These are phyloP conservation scores for Xylaria intraflava DNA, from an alignment of 495 filamentous ascomycete genomes.

Conservation along the genomic window DNA sequence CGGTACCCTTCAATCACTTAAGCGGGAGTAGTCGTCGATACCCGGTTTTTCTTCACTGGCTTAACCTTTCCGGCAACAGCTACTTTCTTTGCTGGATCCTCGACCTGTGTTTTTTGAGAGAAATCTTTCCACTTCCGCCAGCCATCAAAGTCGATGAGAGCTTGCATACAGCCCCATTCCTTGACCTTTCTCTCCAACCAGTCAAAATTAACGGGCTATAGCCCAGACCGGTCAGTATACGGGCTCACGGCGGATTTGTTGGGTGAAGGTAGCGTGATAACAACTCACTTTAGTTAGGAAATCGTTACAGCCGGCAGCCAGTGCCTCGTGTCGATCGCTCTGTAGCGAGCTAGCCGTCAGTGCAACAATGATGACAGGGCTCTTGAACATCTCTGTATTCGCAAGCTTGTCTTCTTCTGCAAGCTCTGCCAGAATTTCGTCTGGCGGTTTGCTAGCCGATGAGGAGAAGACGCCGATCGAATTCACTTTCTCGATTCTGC, in stretches of 20 bases:
- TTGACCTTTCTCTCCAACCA: constrained; percentile 97
- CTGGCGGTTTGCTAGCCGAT: constrained; percentile 34
- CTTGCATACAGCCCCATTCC: constrained; percentile 99
- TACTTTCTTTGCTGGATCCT: constrained; percentile 28
- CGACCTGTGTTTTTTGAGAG: constrained; percentile 34
- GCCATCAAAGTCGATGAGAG: constrained; percentile 95
- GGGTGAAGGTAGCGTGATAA: neutral
- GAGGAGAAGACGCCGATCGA: constrained; percentile 77
- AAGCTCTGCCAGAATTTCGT: constrained; percentile 29
- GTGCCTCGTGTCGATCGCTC: constrained; percentile 87
- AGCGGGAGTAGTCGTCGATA: constrained; percentile 25
- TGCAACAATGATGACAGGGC: constrained; percentile 94
- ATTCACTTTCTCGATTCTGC: constrained; percentile 81
- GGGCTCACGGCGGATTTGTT: neutral
- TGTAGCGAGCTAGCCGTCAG: constrained; percentile 90
- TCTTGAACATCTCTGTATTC: constrained; percentile 74
- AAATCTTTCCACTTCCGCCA: constrained; percentile 97
- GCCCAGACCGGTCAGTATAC: neutral
- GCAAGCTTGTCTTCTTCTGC: constrained; percentile 62
- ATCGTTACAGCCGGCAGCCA: constrained; percentile 96
- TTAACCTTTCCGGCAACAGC: constrained; percentile 24
- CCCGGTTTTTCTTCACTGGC: constrained; percentile 32
- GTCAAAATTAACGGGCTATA: constrained; percentile 91
- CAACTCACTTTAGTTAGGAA: constrained; percentile 87
- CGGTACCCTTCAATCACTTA: neutral